phyloP scores from a whole-genome alignment of 1,139 yeast genomes.

The Lodderomyces parapsilosis region DNA sequence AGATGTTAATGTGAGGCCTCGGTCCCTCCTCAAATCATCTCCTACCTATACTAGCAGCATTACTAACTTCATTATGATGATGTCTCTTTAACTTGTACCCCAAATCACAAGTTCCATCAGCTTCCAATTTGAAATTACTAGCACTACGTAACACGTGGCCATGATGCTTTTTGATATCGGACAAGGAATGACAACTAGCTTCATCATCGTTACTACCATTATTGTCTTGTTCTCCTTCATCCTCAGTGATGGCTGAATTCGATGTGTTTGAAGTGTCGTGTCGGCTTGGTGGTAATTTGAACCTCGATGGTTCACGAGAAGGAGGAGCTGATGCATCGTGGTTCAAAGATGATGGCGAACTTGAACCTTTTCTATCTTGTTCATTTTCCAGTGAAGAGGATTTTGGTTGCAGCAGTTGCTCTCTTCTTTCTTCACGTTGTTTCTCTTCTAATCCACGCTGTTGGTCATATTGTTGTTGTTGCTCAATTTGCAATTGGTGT shows the following conservation, averaged over 20 bases:
- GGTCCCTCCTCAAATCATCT: slow-evolving; percentile 1
- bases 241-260: background rate
- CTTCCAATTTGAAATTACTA: slow-evolving; percentile 21
- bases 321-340: background rate
- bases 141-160: slow-evolving; percentile 6
- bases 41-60: slow-evolving; percentile 18
- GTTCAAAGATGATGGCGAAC: slow-evolving; percentile 13
- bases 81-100: slow-evolving; percentile 47
- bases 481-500: background rate
- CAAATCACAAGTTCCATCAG: slow-evolving; percentile 39
- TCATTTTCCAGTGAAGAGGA: slow-evolving; percentile 4
- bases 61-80: slow-evolving; percentile 43
- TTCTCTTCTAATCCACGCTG: background rate
- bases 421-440: slow-evolving; percentile 1
- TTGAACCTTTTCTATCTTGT: background rate
- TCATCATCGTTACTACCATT: background rate
- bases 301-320: slow-evolving; percentile 1
- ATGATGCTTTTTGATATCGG: slow-evolving; percentile 10
- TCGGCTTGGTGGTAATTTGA: slow-evolving; percentile 8
- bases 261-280: background rate
- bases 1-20: no score
- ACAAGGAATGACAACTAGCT: slow-evolving; percentile 7
- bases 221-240: no score
- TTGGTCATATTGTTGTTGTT: background rate
- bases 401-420: slow-evolving; percentile 1